Conservation (phyloP, 1,284 basidiomycete genomes). For the Fomitiporia mediterranea region DNA sequence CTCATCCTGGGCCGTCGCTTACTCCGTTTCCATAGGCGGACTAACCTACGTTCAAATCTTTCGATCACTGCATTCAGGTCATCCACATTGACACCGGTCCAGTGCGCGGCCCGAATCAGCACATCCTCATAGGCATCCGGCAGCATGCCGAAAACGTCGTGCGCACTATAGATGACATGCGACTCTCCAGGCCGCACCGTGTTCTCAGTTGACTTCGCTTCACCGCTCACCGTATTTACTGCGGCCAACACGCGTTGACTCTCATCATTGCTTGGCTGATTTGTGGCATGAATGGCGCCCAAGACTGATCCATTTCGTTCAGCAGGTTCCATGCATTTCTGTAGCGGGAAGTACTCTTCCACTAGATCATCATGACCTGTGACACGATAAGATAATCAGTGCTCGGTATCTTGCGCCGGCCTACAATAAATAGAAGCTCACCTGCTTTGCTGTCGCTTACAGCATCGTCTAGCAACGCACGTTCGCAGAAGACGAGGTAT, state of each 20-base stretch:
- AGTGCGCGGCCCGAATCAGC: slow-evolving; percentile 42
- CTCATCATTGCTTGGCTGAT: not conserved
- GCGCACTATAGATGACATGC: slow-evolving; percentile 55
- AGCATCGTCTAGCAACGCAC: slow-evolving; percentile 25
- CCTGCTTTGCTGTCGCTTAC: slow-evolving; percentile 6
- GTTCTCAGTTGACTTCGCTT: slow-evolving; percentile 3
- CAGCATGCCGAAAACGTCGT: slow-evolving; percentile 55
- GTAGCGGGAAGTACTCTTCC: slow-evolving; percentile 23
- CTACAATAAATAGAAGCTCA: not conserved
- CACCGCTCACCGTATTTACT: slow-evolving; percentile 19
- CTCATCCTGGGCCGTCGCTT: slow-evolving; percentile 17
- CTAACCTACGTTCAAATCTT: slow-evolving; percentile 53
- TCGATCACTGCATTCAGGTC: slow-evolving; percentile 51
- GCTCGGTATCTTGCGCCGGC: not conserved
- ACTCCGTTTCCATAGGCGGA: slow-evolving; percentile 42
- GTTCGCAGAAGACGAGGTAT: slow-evolving; percentile 31
- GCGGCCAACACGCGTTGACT: slow-evolving; percentile 11
- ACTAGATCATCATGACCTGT: slow-evolving; percentile 7
- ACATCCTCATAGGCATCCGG: slow-evolving; percentile 46
- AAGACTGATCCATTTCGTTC: not conserved
- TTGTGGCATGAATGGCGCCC: not conserved
- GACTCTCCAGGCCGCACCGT: slow-evolving; percentile 45
- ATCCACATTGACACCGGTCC: slow-evolving; percentile 48
- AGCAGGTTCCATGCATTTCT: not conserved
- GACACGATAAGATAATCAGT: not conserved